Evolutionary conservation across 2,329 filamentous ascomycete genomes (phyloP).

Genomic region (Stachybotrys elegans): DNA sequence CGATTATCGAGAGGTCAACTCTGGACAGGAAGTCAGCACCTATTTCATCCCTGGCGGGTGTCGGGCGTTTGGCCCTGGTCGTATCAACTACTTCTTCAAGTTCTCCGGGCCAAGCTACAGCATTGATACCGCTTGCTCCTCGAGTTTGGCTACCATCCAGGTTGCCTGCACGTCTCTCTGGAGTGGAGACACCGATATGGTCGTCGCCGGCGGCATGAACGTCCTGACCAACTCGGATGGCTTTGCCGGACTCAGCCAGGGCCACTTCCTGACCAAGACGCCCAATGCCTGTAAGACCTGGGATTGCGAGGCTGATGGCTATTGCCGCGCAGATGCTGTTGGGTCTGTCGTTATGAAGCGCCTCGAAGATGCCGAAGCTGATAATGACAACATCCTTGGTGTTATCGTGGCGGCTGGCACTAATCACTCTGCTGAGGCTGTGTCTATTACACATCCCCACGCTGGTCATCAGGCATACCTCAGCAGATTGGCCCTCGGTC

Average conservation of each 20-base stretch:
- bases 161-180: constrained; percentile 53
- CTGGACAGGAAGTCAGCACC: constrained; percentile 62
- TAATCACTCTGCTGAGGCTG: constrained; percentile 76
- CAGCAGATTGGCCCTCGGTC: constrained; percentile 64
- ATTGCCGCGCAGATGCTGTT: constrained; percentile 73
- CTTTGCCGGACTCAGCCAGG: constrained; percentile 58
- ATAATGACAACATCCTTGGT: constrained; percentile 73
- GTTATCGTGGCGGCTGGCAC: constrained; percentile 71
- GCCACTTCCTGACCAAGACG: constrained; percentile 57
- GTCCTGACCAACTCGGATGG: constrained; percentile 62
- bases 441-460: constrained; percentile 81
- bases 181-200: constrained; percentile 60
- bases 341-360: constrained; percentile 74
- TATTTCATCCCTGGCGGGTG: constrained; percentile 42
- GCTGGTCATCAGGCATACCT: constrained; percentile 69
- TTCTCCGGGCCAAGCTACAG: constrained; percentile 67
- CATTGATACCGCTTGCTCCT: constrained; percentile 71
- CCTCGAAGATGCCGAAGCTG: constrained; percentile 69
- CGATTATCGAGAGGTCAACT: constrained; percentile 73
- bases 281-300: constrained; percentile 55
- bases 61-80: neutral
- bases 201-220: constrained; percentile 60
- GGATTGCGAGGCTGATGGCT: constrained; percentile 75
- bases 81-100: constrained; percentile 66
- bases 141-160: constrained; percentile 65